Evolutionary conservation across 768 basidiomycete genomes (phyloP).

Genomic region (Pleurotus platypus): DNA sequence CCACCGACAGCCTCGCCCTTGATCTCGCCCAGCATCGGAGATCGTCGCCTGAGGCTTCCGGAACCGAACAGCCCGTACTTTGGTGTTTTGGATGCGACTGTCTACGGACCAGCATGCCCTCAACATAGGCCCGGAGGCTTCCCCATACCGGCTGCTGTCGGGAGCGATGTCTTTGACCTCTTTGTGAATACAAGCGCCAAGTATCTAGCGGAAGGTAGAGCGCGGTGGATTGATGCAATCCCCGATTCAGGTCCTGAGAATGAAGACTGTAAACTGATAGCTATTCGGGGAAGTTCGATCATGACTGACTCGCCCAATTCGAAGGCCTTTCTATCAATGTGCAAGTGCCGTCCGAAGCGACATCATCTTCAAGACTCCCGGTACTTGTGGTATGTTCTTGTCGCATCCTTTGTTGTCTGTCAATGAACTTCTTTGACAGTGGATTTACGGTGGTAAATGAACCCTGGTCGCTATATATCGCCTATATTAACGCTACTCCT

Average conservation of each 20-base stretch:
- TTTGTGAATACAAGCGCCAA: too few relatives aligned
- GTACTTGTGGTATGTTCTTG: conserved; percentile 44
- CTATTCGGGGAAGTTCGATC: too few relatives aligned
- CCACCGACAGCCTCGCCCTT: too few relatives aligned
- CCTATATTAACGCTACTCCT: neutral
- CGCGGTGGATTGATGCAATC: too few relatives aligned
- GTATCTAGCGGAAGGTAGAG: too few relatives aligned
- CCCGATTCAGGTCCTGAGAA: too few relatives aligned
- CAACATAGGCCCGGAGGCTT: conserved; percentile 29
- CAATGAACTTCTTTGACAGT: conserved; percentile 24
- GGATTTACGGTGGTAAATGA: conserved; percentile 44
- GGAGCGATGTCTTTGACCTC: too few relatives aligned
- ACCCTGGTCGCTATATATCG: neutral
- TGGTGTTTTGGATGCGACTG: conserved; percentile 23
- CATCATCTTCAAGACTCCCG: conserved; percentile 41
- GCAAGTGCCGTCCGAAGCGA: conserved; percentile 37
- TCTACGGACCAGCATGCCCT: conserved; percentile 32
- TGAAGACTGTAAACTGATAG: too few relatives aligned
- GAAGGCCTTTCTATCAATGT: conserved; percentile 52
- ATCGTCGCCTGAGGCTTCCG: conserved; percentile 21
- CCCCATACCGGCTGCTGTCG: neutral
- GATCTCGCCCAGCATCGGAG: conserved; percentile 10
- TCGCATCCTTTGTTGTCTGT: neutral
- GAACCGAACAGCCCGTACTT: conserved; percentile 21
- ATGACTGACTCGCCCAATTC: too few relatives aligned